Base-by-base conservation (phyloP, 164 flowering plant species). In the Berberis vulgaris region DNA sequence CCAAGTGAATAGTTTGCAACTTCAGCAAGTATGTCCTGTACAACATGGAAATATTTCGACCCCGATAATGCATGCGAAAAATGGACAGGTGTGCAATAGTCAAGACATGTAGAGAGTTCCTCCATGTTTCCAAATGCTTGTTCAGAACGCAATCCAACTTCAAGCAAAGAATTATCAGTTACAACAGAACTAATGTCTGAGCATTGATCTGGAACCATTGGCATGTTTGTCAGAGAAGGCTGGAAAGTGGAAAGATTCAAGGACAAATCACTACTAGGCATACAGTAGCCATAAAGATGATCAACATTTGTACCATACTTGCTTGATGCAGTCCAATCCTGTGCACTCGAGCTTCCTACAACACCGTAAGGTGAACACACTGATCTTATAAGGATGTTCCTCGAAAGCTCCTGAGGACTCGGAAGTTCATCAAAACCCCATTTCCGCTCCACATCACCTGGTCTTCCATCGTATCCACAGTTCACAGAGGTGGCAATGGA, bases 1-100 rank as follows among this genome's bases (percentile, higher is more conserved):
- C 76, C 85, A 13, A 86, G 72, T 3, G 94, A 74, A 72, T 72
- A 82, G 60, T 67, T 78, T 10, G 95, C 83, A 66, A 88, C 64
- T 59, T 87, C 84, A 26, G 82, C 66, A 41, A 94, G 93, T 67
- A 94, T 84, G 66, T 89, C 84, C 73, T 90, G 97, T 67, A 87
- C 72, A 7, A 67, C 83, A 53, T 39, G 64, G 54, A 84, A 80
- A 71, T 83, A 94, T 61, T 78, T 82, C 5, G 96, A 87, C 38
- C 83, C 85, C 0, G 80, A 69, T 44, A 76, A 62, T 11, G 75
- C 57, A 46, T 76, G 78, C 1, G 79, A 63, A 58, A 72, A 63
- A 7, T 76, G 80, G 54, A 61, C 55, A 1, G 77, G 71, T 57
- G 62, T 63, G 45, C n/a, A 43, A 41, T 73, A 77, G 65, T 72